These are phyloP conservation scores for Pharus latifolius DNA, from an alignment of 176 grass and related monocot species.

Conservation along the genomic window DNA sequence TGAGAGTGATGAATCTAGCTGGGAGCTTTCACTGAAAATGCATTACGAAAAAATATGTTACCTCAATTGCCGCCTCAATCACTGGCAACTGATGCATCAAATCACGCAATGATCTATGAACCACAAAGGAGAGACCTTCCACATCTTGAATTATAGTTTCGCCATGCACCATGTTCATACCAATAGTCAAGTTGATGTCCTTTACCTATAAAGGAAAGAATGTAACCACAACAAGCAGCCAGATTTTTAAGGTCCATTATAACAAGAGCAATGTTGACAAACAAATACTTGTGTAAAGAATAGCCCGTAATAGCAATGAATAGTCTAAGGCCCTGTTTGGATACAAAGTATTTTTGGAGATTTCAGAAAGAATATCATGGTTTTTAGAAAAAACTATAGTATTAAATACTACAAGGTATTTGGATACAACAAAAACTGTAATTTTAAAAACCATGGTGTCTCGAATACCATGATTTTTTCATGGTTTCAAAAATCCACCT, in stretches of 20 bases:
- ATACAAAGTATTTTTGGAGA: no score
- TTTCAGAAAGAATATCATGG: no score
- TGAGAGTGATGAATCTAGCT: neutral
- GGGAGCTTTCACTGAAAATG: constrained; percentile 1
- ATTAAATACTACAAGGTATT: no score
- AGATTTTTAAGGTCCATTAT: neutral
- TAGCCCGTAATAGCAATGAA: no score
- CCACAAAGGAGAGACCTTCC: constrained; percentile 64
- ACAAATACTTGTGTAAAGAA: no score
- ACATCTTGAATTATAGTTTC: constrained; percentile 98
- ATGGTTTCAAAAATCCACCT: no score
- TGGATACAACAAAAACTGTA: no score
- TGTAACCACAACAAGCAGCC: neutral
- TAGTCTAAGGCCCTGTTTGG: no score
- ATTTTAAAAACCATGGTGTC: no score
- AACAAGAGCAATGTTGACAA: neutral
- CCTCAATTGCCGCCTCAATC: constrained; percentile 73
- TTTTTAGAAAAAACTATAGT: no score
- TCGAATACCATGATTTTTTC: no score
- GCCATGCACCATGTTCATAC: constrained; percentile 55
- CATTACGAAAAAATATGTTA: constrained; percentile 25
- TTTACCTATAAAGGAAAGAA: constrained; percentile 43
- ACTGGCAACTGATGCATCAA: constrained; percentile 76
- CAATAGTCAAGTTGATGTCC: constrained; percentile 94
- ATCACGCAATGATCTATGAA: constrained; percentile 80